These are phyloP conservation scores for Mrakia gelida DNA, from an alignment of 768 basidiomycete species.

Conservation along the genomic window DNA sequence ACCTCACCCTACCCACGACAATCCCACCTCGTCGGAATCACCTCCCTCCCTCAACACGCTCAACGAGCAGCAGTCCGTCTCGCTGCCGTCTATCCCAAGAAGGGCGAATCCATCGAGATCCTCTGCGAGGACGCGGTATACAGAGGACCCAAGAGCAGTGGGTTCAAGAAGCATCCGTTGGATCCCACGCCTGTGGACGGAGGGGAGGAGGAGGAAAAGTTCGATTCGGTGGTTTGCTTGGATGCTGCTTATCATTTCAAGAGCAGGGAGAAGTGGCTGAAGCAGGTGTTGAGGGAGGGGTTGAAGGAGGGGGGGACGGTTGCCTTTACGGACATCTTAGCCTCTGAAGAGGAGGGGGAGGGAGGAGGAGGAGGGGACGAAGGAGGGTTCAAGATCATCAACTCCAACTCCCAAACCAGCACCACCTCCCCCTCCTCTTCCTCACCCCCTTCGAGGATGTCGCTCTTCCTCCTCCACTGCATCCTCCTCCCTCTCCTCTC, in stretches of 20 bases:
- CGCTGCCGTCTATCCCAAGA: slow-evolving; percentile 1
- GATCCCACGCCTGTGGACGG: slow-evolving; percentile 37
- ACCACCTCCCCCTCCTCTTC: background rate
- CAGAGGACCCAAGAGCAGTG: slow-evolving; percentile 14
- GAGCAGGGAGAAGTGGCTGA: slow-evolving; percentile 54
- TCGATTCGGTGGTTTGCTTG: slow-evolving; percentile 52
- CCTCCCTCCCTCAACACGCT: slow-evolving; percentile 54
- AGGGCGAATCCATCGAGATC: slow-evolving; percentile 4
- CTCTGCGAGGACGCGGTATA: slow-evolving; percentile 28
- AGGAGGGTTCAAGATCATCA: background rate
- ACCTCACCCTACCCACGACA: slow-evolving; percentile 50
- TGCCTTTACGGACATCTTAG: slow-evolving; percentile 62
- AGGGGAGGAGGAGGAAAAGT: background rate
- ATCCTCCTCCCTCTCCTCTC: slow-evolving; percentile 22
- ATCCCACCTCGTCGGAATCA: slow-evolving; percentile 56
- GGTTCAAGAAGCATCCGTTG: slow-evolving; percentile 49
- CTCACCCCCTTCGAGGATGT: background rate
- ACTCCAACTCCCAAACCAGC: too few relatives aligned
- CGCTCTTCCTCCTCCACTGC: background rate
- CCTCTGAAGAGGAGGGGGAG: too few relatives aligned
- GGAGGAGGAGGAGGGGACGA: background rate
- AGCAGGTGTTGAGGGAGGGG: slow-evolving; percentile 49
- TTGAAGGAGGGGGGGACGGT: slow-evolving; percentile 55
- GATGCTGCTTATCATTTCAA: slow-evolving; percentile 69
- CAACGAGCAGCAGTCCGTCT: slow-evolving; percentile 49